Conservation (phyloP, 2,329 filamentous ascomycete genomes). For the Diaporthe caulivora region DNA sequence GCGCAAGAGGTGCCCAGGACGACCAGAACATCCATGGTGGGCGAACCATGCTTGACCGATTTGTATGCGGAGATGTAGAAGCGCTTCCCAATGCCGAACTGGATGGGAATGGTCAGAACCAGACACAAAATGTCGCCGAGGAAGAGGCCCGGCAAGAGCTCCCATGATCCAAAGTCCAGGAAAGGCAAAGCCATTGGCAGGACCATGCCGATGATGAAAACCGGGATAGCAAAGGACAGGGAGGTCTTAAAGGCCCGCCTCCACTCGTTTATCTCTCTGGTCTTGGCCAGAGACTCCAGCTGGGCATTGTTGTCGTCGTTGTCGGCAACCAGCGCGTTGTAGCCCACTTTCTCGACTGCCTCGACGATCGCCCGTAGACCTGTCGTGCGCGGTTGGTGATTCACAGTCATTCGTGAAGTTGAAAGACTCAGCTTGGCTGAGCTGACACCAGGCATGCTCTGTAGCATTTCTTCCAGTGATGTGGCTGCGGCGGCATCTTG, state of each 20-base stretch:
- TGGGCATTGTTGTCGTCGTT: conserved; percentile 97
- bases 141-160: conserved; percentile 80
- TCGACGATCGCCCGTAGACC: conserved; percentile 89
- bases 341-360: conserved; percentile 82
- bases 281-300: conserved; percentile 94
- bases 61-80: conserved; percentile 97
- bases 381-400: conserved; percentile 77
- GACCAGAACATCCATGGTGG: conserved; percentile 98
- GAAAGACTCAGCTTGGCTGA: conserved; percentile 80
- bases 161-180: conserved; percentile 80
- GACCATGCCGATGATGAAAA: conserved; percentile 93
- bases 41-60: conserved; percentile 88
- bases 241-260: conserved; percentile 83
- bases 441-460: conserved; percentile 75
- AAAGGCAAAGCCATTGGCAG: conserved; percentile 85
- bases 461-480: conserved; percentile 77
- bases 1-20: conserved; percentile 94
- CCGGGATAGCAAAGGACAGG: conserved; percentile 85
- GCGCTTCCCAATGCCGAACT: conserved; percentile 94
- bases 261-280: conserved; percentile 96
- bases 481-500: conserved; percentile 79
- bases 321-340: conserved; percentile 90
- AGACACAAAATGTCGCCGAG: conserved; percentile 90
- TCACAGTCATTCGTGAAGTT: conserved; percentile 80
- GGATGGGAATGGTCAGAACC: conserved; percentile 87